phyloP scores from a whole-genome alignment of 2,329 filamentous ascomycete genomes.

The Epichloe bromicola region DNA sequence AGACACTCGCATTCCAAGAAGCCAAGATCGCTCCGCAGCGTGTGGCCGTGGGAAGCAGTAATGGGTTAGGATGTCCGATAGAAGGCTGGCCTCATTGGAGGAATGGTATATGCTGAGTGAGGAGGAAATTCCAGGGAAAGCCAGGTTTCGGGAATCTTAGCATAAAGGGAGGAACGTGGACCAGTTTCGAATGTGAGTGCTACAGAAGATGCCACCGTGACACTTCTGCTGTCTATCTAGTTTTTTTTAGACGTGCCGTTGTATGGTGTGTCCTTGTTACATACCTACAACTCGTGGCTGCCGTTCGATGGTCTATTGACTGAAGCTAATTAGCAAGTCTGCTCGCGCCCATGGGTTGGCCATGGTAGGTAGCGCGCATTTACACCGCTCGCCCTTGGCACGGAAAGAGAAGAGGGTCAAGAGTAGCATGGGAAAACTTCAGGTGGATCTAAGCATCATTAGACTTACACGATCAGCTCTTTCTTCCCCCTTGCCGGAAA shows the following conservation, averaged over 20 bases:
- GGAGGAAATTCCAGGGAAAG: constrained; percentile 6
- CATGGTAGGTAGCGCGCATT: not conserved
- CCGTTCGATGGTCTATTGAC: constrained; percentile 1
- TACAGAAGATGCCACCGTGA: constrained; percentile 9
- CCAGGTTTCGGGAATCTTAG: constrained; percentile 9
- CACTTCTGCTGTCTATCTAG: not conserved
- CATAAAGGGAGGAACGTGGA: constrained; percentile 10
- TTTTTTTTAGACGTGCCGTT: not conserved
- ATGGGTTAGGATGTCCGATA: constrained; percentile 10
- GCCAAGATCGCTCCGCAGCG: constrained; percentile 14
- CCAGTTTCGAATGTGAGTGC: constrained; percentile 5
- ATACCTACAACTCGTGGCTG: not conserved
- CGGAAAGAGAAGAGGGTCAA: not conserved
- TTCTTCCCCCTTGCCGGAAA: not conserved
- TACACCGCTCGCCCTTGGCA: not conserved
- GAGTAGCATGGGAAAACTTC: not conserved
- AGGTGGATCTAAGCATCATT: not conserved
- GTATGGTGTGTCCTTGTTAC: not conserved
- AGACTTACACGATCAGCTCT: not conserved
- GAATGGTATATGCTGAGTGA: constrained; percentile 7
- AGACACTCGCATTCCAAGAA: constrained; percentile 26
- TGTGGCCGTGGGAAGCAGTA: constrained; percentile 10
- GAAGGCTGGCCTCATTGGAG: constrained; percentile 12
- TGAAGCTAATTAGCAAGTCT: constrained; percentile 7
- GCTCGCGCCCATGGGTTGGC: constrained; percentile 2